Evolutionary conservation across 345 rosid species (phyloP).

Genomic region (Geranium rotundifolium): DNA sequence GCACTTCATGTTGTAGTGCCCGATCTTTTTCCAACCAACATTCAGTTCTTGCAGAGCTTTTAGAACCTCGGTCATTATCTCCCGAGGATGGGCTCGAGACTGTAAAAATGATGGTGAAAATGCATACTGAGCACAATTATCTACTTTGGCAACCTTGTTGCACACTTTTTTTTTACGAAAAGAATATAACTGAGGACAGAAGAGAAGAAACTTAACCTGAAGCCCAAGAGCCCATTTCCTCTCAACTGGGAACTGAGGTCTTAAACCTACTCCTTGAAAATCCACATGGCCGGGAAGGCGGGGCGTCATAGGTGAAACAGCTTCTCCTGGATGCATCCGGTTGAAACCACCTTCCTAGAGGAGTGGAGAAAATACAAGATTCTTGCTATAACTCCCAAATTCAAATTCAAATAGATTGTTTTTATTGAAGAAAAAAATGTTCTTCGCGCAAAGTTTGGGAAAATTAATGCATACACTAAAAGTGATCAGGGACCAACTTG

Average conservation of each 20-base stretch:
- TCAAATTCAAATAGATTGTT: neutral
- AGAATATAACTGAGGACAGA: neutral
- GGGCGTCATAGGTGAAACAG: slow-evolving; percentile 43
- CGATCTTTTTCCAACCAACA: slow-evolving; percentile 97
- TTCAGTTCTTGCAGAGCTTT: slow-evolving; percentile 86
- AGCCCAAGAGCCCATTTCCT: slow-evolving; percentile 99
- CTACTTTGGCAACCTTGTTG: neutral
- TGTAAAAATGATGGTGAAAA: slow-evolving; percentile 12
- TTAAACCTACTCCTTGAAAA: slow-evolving; percentile 55
- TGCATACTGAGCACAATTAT: neutral
- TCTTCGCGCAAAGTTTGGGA: neutral
- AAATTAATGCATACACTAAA: neutral
- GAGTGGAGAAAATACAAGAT: neutral
- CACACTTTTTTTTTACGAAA: neutral
- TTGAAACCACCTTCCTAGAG: slow-evolving; percentile 62
- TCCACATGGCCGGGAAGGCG: slow-evolving; percentile 64
- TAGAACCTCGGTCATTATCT: slow-evolving; percentile 94
- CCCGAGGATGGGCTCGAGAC: slow-evolving; percentile 98
- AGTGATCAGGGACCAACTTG: neutral
- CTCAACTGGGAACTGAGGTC: slow-evolving; percentile 52
- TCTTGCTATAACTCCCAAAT: neutral
- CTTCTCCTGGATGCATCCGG: slow-evolving; percentile 47
- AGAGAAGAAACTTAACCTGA: slow-evolving; percentile 42
- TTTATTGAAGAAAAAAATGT: neutral
- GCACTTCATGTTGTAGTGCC: slow-evolving; percentile 97